Base-by-base conservation (phyloP, 2,329 filamentous ascomycete species). In the Didymella arachidicola region DNA sequence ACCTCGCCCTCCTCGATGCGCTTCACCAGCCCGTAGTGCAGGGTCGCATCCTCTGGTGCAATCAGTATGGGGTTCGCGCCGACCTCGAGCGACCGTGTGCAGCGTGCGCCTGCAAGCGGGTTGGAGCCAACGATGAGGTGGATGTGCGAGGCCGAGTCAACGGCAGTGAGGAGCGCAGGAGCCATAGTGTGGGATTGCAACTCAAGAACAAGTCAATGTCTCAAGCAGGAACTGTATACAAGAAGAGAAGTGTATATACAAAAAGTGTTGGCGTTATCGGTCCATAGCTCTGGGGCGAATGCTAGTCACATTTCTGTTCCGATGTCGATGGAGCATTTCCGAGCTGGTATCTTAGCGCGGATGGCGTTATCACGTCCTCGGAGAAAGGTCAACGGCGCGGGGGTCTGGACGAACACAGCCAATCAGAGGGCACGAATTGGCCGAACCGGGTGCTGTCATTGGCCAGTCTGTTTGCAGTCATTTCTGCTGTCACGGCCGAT, bases 71-170 rank as follows among this genome's bases (percentile, higher is more conserved):
- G 92, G 45, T 78, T 86, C 48, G 95, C 95, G 68, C 94, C 94
- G 16, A 92, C 90, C 69, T 89, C 86, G 49, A 97, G 79, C 3
- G 92, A 93, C 72, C 92, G 91, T 12, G 85, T 80, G 79, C 91
- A 96, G 68, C 95, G 87, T 30, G 92, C 86, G 51, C 90, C 89
- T n/a, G 95, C 94, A 39, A 99, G 84, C 14, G 94, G 88, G 71
- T 93, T 95, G 32, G 89, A 88, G 59, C 95, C 95, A 63, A 98
- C 78, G 70, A 99, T 86, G 57, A 99, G 83, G 76, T 99, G 95
- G 39, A 93, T 78, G 72, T 92, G 89, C 46, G 81, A 84, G 49
- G 83, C 83, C 71, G 87, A 89, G 73, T 93, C 87, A 65, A 89
- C 83, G 47, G 90, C 88, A 44, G 90, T 89, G 46, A 96, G 86